Evolutionary conservation across 1,139 yeast genomes (phyloP).

Genomic region (Nakaseomyces glabratus): DNA sequence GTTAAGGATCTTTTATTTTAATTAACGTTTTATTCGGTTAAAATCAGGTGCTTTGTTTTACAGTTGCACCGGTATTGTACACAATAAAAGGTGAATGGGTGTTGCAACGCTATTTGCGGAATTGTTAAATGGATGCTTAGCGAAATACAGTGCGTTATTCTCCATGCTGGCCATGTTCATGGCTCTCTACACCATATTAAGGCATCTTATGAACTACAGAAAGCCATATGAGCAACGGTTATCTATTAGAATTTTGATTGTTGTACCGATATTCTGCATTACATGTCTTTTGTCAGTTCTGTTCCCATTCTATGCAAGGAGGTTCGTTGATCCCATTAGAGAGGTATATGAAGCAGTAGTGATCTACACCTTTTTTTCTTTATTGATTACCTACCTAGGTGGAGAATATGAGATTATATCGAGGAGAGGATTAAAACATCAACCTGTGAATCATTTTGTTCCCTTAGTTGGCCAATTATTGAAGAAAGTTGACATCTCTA

Average conservation of each 20-base stretch:
- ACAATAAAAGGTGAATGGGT: no score
- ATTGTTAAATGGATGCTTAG: not conserved
- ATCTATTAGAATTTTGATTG: constrained; percentile 65
- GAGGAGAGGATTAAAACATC: constrained; percentile 60
- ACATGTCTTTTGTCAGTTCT: constrained; percentile 51
- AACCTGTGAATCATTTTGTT: constrained; percentile 67
- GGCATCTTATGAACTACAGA: constrained; percentile 63
- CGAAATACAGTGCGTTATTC: constrained; percentile 7
- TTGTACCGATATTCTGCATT: constrained; percentile 47
- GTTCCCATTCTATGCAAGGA: constrained; percentile 32
- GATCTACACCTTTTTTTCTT: constrained; percentile 81
- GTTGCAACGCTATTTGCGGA: no score
- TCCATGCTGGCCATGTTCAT: constrained; percentile 18
- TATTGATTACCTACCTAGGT: constrained; percentile 75
- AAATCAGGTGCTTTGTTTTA: no score
- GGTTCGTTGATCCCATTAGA: constrained; percentile 61
- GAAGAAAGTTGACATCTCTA: constrained; percentile 68
- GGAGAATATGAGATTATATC: constrained; percentile 82
- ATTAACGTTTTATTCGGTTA: no score
- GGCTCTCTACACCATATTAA: constrained; percentile 39
- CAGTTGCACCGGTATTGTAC: no score
- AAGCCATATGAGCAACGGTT: constrained; percentile 84
- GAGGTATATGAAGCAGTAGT: constrained; percentile 96
- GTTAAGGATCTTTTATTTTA: no score
- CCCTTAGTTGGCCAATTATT: constrained; percentile 39